Base-by-base conservation (phyloP, 805 yeast genomes). In the Pichia occidentalis region DNA sequence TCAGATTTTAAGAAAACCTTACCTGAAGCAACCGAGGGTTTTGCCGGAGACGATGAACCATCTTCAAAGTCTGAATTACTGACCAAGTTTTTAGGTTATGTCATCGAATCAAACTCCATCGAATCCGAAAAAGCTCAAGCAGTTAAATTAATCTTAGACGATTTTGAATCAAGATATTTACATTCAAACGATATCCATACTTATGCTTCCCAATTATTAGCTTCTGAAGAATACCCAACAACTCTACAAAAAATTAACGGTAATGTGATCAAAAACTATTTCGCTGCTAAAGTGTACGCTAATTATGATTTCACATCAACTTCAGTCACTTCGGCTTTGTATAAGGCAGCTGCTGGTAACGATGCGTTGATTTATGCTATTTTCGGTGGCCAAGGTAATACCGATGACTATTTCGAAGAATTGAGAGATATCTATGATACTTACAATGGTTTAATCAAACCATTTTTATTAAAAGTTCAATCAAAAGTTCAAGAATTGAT, bases 351-450 rank as follows among this genome's bases (percentile, higher is more conserved):
- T 37, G 74, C 73, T n/a, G 56, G 67, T 36, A 68, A 70, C 42
- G 65, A 70, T 29, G 63, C 71, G 35, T 85, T 88, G 31, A 63
- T 88, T 40, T 77, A 73, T 43, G 95, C 97, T 47, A 78, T 92
- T 50, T 92, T 90, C 54, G 98, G 99, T 60, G 99, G 99, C 56
- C 99, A 92, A 70, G 99, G 99, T 65, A 90, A 86, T 68, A 80
- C 95, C 37, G 97, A 92, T 59, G 97, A 92, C 60, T 92, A 86
- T 69, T 92, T 92, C 53, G 96, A 88, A 60, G 99, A 92, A 69
- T 75, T 92, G 59, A 79, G 95, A 60, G 94, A 86, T 48, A 61
- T 88, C 43, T 81, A 84, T 68, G 67, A 75, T 47, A 71, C 79
- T 42, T 92, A 92, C 70, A 71, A 79, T 48, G 84, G 85, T 20